These are phyloP conservation scores for Hymenoscyphus fructigenus DNA, from an alignment of 2,329 filamentous ascomycete species.

Conservation along the genomic window DNA sequence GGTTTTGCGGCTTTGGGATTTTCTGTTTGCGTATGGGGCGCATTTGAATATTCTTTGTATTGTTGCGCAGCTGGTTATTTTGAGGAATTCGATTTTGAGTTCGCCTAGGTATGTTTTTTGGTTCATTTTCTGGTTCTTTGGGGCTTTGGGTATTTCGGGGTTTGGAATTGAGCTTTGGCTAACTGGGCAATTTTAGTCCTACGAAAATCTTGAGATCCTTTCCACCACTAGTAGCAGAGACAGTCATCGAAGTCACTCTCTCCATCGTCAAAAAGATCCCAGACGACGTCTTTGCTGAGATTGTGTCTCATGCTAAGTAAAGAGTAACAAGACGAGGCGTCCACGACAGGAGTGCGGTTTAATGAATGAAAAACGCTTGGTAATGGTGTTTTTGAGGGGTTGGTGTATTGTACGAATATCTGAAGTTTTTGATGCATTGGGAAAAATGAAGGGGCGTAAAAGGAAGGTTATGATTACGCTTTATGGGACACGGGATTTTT, in stretches of 20 bases:
- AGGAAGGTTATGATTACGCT: too few relatives aligned
- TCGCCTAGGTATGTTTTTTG: constrained; percentile 68
- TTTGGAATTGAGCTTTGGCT: neutral
- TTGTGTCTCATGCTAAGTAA: constrained; percentile 80
- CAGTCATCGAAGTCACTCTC: constrained; percentile 81
- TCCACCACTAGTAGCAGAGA: constrained; percentile 77
- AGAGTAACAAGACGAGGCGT: neutral
- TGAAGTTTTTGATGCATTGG: too few relatives aligned
- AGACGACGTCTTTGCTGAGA: constrained; percentile 84
- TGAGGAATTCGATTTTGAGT: constrained; percentile 78
- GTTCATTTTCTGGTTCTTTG: neutral
- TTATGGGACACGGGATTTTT: too few relatives aligned
- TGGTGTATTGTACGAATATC: too few relatives aligned
- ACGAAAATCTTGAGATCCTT: constrained; percentile 90
- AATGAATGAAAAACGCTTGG: too few relatives aligned
- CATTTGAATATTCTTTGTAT: constrained; percentile 96
- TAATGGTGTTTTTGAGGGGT: too few relatives aligned
- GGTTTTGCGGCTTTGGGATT: constrained; percentile 93
- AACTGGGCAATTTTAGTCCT: constrained; percentile 56
- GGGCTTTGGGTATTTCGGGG: neutral
- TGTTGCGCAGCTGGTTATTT: constrained; percentile 88
- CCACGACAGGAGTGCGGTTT: too few relatives aligned
- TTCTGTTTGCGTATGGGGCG: constrained; percentile 91
- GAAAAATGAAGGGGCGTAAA: too few relatives aligned
- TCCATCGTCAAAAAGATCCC: constrained; percentile 88